These are phyloP conservation scores for Phoma herbarum DNA, from an alignment of 2,329 filamentous ascomycete species.

Conservation along the genomic window DNA sequence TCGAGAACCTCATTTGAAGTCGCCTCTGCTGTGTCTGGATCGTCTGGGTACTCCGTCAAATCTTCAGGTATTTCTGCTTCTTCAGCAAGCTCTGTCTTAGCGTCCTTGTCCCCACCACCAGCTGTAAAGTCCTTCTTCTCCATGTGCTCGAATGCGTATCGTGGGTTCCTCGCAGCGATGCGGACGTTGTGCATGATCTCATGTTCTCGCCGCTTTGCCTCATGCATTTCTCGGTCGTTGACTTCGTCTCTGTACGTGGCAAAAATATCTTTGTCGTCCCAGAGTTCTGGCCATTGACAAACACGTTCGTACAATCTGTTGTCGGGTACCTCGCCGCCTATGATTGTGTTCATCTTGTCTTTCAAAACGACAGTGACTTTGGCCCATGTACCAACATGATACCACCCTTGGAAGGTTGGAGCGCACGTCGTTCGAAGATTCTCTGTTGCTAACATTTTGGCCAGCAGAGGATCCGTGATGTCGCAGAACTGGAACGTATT, in stretches of 20 bases:
- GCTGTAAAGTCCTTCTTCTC: constrained; percentile 21
- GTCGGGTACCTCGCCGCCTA: constrained; percentile 47
- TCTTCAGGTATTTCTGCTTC: constrained; percentile 42
- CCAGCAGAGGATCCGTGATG: constrained; percentile 80
- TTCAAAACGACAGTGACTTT: constrained; percentile 90
- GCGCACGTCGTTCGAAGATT: constrained; percentile 59
- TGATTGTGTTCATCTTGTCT: constrained; percentile 71
- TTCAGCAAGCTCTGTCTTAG: constrained; percentile 28
- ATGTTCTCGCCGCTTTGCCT: constrained; percentile 41
- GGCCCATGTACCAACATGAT: constrained; percentile 78
- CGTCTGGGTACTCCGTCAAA: constrained; percentile 44
- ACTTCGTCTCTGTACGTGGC: constrained; percentile 42
- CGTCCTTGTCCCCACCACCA: neutral
- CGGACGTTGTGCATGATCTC: constrained; percentile 45
- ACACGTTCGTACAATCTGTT: constrained; percentile 44
- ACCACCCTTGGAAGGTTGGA: constrained; percentile 76
- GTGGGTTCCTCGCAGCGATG: constrained; percentile 44
- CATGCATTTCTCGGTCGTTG: constrained; percentile 32
- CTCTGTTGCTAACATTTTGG: constrained; percentile 69
- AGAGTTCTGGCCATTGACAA: constrained; percentile 44
- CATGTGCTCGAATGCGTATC: constrained; percentile 47
- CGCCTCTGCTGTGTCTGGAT: constrained; percentile 37
- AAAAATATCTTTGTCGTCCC: constrained; percentile 45
- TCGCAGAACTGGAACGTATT: constrained; percentile 97
- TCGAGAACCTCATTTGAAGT: constrained; percentile 35